A percentile compares a stretch with the other conserved stretches of the same genome.
These are phyloP conservation scores for Tolypocladium cylindrosporum DNA, from an alignment of 2,329 filamentous ascomycete genomes.

Conservation along the genomic window DNA sequence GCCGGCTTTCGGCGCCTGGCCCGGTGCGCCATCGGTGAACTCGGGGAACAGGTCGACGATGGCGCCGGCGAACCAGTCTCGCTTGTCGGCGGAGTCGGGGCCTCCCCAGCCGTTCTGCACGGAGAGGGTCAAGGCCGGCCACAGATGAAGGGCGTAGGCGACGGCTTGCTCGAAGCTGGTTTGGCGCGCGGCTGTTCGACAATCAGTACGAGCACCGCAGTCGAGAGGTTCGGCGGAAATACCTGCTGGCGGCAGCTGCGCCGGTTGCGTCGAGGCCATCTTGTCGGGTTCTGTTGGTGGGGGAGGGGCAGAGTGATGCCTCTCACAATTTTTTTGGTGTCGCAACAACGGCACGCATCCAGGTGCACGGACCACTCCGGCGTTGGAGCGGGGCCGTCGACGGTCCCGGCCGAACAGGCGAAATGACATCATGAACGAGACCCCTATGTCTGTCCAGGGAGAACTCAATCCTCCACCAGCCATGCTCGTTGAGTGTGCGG, in stretches of 20 bases:
- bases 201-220: not conserved
- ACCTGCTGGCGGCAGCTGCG: conserved; percentile 21
- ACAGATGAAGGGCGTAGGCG: conserved; percentile 74
- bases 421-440: conserved; percentile 1
- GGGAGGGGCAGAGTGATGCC: not conserved
- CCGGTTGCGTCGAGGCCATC: conserved; percentile 21
- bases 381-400: not conserved
- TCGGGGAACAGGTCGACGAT: conserved; percentile 72
- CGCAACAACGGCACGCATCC: not conserved
- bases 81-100: conserved; percentile 71
- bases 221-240: conserved; percentile 1
- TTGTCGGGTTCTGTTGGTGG: not conserved
- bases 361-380: not conserved
- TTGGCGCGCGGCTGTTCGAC: conserved; percentile 40
- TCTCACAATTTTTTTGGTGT: not conserved
- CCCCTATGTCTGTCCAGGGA: not conserved
- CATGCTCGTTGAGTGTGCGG: not conserved
- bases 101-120: conserved; percentile 86
- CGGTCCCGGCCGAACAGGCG: not conserved
- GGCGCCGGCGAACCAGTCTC: conserved; percentile 91
- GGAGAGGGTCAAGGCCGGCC: conserved; percentile 80
- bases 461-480: not conserved
- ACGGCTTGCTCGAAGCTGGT: conserved; percentile 76
- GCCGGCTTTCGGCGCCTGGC: conserved; percentile 14
- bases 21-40: conserved; percentile 35